Percentiles rank a stretch among this genome's conserved stretches.
phyloP scores from a whole-genome alignment of 306 rosid genomes.

The Quercus wislizeni region DNA sequence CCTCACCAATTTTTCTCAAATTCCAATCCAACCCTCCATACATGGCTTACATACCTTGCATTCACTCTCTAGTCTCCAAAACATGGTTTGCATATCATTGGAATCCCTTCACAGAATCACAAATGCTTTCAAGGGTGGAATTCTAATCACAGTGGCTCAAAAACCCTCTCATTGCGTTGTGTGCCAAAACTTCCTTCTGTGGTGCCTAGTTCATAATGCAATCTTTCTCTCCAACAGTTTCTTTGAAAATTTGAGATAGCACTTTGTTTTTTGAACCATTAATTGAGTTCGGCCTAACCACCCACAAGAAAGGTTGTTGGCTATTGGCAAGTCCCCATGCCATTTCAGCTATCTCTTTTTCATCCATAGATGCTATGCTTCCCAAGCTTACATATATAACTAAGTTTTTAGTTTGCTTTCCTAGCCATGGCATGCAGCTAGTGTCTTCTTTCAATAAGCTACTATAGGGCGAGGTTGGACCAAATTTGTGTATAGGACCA shows the following conservation, averaged over 20 bases:
- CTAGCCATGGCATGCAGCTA: constrained; percentile 24
- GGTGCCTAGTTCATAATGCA: constrained; percentile 43
- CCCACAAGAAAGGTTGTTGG: constrained; percentile 43
- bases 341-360: constrained; percentile 41
- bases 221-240: constrained; percentile 15
- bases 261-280: background rate
- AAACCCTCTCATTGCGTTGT: constrained; percentile 38
- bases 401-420: constrained; percentile 3
- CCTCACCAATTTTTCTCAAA: background rate
- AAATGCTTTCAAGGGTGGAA: constrained; percentile 33
- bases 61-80: constrained; percentile 38
- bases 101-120: constrained; percentile 25
- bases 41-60: constrained; percentile 30
- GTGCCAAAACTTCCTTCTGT: constrained; percentile 36
- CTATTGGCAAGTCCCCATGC: constrained; percentile 51
- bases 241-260: constrained; percentile 16
- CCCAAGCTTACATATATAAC: constrained; percentile 45
- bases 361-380: constrained; percentile 43
- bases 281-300: constrained; percentile 16
- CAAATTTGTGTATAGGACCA: constrained; percentile 45
- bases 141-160: constrained; percentile 59
- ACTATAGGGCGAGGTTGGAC: background rate
- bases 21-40: constrained; percentile 26
- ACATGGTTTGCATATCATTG: constrained; percentile 27
- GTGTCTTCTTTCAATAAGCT: constrained; percentile 24